These are phyloP conservation scores for Fusarium brachygibbosum DNA, from an alignment of 2,329 filamentous ascomycete species.

Conservation along the genomic window DNA sequence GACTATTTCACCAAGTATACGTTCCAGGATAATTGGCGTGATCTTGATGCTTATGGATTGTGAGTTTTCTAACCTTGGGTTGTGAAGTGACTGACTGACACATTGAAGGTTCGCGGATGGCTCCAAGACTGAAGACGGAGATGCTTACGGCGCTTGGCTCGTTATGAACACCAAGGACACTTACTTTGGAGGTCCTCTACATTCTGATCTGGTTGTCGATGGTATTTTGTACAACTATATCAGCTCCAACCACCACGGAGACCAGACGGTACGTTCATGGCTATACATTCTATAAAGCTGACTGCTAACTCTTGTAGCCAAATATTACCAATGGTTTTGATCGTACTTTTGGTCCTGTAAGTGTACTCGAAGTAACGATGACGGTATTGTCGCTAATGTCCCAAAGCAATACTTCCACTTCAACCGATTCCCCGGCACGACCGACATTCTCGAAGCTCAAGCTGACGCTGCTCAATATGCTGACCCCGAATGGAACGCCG, in stretches of 20 bases:
- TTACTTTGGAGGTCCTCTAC: conserved; percentile 72
- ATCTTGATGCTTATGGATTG: conserved; percentile 69
- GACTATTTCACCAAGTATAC: conserved; percentile 78
- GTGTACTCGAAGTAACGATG: not conserved
- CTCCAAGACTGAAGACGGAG: conserved; percentile 61
- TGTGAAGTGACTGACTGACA: conserved; percentile 9
- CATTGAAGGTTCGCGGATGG: conserved; percentile 52
- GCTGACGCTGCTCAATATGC: conserved; percentile 67
- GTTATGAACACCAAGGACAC: conserved; percentile 75
- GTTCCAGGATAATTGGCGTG: conserved; percentile 69
- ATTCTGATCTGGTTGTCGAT: conserved; percentile 74
- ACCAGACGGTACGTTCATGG: conserved; percentile 58
- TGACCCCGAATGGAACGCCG: conserved; percentile 66
- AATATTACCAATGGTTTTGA: conserved; percentile 76
- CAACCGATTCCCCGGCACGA: conserved; percentile 65
- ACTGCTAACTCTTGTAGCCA: conserved; percentile 53
- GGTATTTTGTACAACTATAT: conserved; percentile 76
- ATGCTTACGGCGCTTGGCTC: conserved; percentile 71
- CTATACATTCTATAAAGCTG: rapidly evolving
- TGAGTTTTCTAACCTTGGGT: conserved; percentile 15
- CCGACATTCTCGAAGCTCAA: conserved; percentile 62
- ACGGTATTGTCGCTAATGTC: conserved; percentile 4
- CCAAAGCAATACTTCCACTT: conserved; percentile 70
- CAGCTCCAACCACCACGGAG: conserved; percentile 73
- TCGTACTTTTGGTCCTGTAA: conserved; percentile 71